Base-by-base conservation (phyloP, 306 rosid species). In the Quercus suber region DNA sequence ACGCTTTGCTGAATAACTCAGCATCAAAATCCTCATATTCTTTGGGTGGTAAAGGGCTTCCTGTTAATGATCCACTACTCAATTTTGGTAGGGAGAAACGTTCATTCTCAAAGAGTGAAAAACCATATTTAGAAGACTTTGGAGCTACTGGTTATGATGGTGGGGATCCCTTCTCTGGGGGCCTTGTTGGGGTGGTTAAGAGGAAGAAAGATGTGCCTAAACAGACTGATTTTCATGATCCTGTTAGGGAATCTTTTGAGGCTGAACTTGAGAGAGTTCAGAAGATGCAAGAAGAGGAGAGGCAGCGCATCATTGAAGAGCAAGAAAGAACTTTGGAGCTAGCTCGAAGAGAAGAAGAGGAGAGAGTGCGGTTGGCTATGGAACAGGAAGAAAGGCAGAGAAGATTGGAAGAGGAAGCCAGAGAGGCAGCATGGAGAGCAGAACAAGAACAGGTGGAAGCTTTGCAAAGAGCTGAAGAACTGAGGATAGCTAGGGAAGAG, bases 221-320 rank as follows among this genome's bases (percentile, higher is more conserved):
- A 77, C 97, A 92, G 82, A 88, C 84, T 83, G 94, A 95, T 82
- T 95, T 91, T 69, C 96, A 91, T 82, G 99, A 95, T 86, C 95
- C 97, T 70, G 97, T 85, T 51, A 92, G 99, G 73, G 99, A 95
- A 71, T 95, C 97, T 3, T 95, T 95, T 78, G 99, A 95, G 92
- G 99, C 99, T 20, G 99, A 95, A 82, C 97, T 95, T 80, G 97
- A 92, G 90, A 95, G 94, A 86, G 99, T 95, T 87, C 99, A 95
- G 89, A 93, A 89, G 86, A 81, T 92, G 90, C 99, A 95, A 86
- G 98, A 95, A 78, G 92, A 87, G 83, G 99, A 95, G 85, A 89
- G 98, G 23, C 97, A 86, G 78, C 83, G 88, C 77, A 78, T 89
- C 21, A 72, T 92, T 81, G 99, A 92, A 82, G 96, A 91, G 76